Evolutionary conservation across 2,329 filamentous ascomycete species (phyloP), one percentile per base, ranked within the genome.

Genomic region (Fusarium tupiense): DNA sequence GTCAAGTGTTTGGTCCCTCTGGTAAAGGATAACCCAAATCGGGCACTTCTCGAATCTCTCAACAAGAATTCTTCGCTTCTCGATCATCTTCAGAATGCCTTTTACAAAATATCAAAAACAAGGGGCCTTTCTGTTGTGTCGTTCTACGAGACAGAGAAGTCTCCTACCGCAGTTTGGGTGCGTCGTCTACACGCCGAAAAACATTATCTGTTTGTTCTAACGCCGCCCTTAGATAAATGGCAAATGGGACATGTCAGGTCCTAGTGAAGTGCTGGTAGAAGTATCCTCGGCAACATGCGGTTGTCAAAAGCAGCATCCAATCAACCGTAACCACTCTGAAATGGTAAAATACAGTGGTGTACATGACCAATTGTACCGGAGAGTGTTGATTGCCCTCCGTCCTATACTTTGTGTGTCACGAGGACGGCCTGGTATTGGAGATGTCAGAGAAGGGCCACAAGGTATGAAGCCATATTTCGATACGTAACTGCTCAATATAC

Each of bases 401-500:
- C 47, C 49, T 2, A 8, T 65, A 3, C 3, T 52, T 5, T 5
- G 26, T 6, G 13, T 22, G 0, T 7, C 38, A 19, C 56, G 10
- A 31, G 33, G 56, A 2, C 13, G 22, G 6, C 24, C 1, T 9
- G 7, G 1, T 0, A 14, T 3, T 3, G 8, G 1, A 10, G 17
- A 2, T 5, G 10, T 8, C 5, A 14, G 0, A 33, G 6, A 2
- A 3, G 12, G 11, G 1, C 17, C 12, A 14, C 9, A n/a, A 9
- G 5, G 57, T 64, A 26, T 12, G 62, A 38, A 46, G 22, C 14
- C 14, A 11, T 1, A 35, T 3, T 9, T 5, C 0, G 1, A 22
- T 46, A 29, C 1, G 6, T 38, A 33, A n/a, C 9, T 6, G 3
- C 1, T 16, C 8, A 52, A 6, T 19, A 16, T 29, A 43, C 61